Evolutionary conservation across 2,329 filamentous ascomycete species (phyloP).

Genomic region (Xylaria hypoxylon): DNA sequence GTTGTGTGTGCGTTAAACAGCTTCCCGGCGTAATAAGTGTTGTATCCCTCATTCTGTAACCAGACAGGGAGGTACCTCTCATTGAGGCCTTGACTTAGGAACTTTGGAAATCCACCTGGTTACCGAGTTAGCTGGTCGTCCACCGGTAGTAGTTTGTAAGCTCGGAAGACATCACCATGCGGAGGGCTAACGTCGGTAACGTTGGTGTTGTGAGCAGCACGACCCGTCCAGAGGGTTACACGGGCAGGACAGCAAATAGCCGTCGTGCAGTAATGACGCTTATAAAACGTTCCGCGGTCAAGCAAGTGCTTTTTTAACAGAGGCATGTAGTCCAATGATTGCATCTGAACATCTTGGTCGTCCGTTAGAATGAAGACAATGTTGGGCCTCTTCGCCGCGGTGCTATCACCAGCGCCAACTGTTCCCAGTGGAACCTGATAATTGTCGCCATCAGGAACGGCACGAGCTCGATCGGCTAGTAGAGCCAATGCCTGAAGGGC

Average conservation of each 20-base stretch:
- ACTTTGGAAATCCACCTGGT: too few relatives aligned
- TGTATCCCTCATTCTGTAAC: conserved; percentile 75
- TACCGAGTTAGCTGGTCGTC: too few relatives aligned
- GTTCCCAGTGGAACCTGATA: too few relatives aligned
- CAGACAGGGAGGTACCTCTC: conserved; percentile 76
- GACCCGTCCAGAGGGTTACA: conserved; percentile 73
- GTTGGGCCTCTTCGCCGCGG: conserved; percentile 61
- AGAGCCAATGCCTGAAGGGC: too few relatives aligned
- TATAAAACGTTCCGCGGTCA: conserved; percentile 67
- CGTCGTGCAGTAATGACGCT: conserved; percentile 73
- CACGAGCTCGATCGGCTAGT: too few relatives aligned
- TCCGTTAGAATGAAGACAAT: conserved; percentile 76
- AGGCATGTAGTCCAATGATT: conserved; percentile 71
- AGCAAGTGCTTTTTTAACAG: conserved; percentile 66
- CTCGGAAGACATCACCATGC: conserved; percentile 63
- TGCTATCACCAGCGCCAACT: too few relatives aligned
- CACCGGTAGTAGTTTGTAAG: too few relatives aligned
- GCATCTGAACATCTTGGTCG: conserved; percentile 72
- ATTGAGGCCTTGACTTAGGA: conserved; percentile 75
- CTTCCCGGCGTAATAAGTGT: conserved; percentile 80
- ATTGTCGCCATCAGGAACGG: too few relatives aligned
- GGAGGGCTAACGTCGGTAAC: conserved; percentile 69
- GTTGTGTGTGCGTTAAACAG: conserved; percentile 73
- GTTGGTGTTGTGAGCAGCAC: conserved; percentile 76
- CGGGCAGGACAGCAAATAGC: conserved; percentile 75